A percentile compares a stretch with the other conserved stretches of the same genome.
These are phyloP conservation scores for Aspergillus terreus DNA, from an alignment of 2,329 filamentous ascomycete genomes.

Conservation along the genomic window DNA sequence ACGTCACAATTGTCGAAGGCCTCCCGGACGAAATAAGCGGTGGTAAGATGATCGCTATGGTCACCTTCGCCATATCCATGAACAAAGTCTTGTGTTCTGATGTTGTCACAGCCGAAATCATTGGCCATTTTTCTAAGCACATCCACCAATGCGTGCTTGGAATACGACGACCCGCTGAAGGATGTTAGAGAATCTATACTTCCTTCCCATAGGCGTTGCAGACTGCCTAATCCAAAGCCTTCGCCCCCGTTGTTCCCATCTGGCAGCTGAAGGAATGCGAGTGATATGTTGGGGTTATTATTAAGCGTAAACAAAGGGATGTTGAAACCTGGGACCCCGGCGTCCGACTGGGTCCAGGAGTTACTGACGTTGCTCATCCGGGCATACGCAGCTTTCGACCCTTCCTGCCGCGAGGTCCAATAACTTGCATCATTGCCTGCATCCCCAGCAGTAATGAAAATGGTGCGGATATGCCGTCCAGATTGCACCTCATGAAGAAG, in stretches of 20 bases:
- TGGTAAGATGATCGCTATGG: conserved; percentile 14
- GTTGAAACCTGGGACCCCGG: conserved; percentile 5
- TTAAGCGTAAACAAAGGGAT: conserved; percentile 10
- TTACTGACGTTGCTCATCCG: conserved; percentile 9
- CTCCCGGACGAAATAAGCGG: conserved; percentile 9
- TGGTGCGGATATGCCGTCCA: conserved; percentile 10
- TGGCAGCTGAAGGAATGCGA: conserved; percentile 14
- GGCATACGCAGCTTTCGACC: conserved; percentile 12
- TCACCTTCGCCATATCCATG: conserved; percentile 10
- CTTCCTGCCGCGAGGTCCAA: conserved; percentile 12
- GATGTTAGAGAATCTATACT: conserved; percentile 6
- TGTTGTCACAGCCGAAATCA: conserved; percentile 4
- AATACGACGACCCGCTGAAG: conserved; percentile 9
- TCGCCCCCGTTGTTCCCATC: conserved; percentile 12
- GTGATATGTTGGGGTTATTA: conserved; percentile 7
- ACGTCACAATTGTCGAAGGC: neutral
- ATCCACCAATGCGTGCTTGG: conserved; percentile 6
- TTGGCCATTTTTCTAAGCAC: conserved; percentile 4
- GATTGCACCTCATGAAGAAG: conserved; percentile 11
- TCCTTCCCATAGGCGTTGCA: conserved; percentile 14
- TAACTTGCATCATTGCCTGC: conserved; percentile 12
- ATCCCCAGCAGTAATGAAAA: conserved; percentile 19
- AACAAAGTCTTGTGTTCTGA: conserved; percentile 16
- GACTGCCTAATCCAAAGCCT: conserved; percentile 11
- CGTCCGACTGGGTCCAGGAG: conserved; percentile 10